Conservation (phyloP, 257 asterid species). For the Solanum gracilifrons region DNA sequence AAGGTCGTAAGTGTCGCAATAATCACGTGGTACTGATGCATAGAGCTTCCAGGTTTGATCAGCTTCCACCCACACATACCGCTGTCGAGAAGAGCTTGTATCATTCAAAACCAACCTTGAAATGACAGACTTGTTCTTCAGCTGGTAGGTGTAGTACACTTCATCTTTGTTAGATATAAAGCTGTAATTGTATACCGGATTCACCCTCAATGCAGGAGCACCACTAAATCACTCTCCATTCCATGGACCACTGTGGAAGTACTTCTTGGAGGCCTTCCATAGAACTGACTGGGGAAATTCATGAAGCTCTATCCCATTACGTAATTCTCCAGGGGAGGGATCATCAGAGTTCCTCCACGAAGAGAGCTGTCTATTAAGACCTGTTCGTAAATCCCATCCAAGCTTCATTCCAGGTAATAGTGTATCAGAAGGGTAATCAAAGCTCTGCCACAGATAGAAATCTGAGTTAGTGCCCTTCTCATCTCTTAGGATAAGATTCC, state of each 20-base stretch:
- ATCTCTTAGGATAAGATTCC: constrained; percentile 19
- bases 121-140: neutral
- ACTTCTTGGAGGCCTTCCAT: neutral
- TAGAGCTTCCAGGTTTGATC: constrained; percentile 23
- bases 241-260: constrained; percentile 18
- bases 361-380: constrained; percentile 8
- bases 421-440: constrained; percentile 33
- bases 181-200: neutral
- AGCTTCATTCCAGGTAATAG: constrained; percentile 37
- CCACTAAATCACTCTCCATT: constrained; percentile 11
- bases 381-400: constrained; percentile 30
- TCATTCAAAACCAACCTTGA: constrained; percentile 11
- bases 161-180: constrained; percentile 1
- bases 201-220: neutral
- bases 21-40: constrained; percentile 21
- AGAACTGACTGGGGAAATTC: constrained; percentile 4
- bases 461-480: constrained; percentile 2
- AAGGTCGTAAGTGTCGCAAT: constrained; percentile 18
- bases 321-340: constrained; percentile 9
- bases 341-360: constrained; percentile 11
- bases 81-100: constrained; percentile 8
- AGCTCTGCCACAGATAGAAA: constrained; percentile 21
- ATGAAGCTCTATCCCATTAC: neutral
- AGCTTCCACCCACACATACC: constrained; percentile 23
- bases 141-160: constrained; percentile 8